Conservation (phyloP, 169 alveolate genomes). For the Plasmodium billcollinsi region DNA sequence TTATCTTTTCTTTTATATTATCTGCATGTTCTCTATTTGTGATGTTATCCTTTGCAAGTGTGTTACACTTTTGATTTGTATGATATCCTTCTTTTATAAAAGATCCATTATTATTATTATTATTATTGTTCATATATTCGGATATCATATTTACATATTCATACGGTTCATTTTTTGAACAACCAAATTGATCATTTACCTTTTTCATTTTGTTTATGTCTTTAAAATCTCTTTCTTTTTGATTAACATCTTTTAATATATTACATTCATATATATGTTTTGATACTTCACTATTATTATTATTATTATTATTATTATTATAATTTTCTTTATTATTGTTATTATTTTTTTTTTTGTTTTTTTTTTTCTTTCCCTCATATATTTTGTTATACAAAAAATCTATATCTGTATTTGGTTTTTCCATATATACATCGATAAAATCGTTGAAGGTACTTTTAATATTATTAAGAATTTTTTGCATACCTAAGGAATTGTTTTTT, state of each 20-base stretch:
- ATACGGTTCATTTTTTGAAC: too few relatives aligned
- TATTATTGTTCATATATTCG: not conserved
- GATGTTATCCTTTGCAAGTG: not conserved
- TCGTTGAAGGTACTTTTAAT: slow-evolving; percentile 54
- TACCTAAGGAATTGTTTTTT: slow-evolving; percentile 12
- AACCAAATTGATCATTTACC: too few relatives aligned
- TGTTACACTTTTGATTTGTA: not conserved
- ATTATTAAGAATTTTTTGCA: slow-evolving; percentile 29
- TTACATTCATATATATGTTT: too few relatives aligned
- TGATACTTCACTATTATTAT: too few relatives aligned
- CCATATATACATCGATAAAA: slow-evolving; percentile 34
- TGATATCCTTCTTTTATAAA: not conserved
- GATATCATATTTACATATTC: not conserved
- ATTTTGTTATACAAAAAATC: slow-evolving; percentile 10
- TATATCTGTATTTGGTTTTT: slow-evolving; percentile 6
- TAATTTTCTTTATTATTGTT: too few relatives aligned
- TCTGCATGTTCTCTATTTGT: not conserved
- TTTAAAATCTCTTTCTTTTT: too few relatives aligned
- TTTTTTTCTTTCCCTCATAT: slow-evolving; percentile 12
- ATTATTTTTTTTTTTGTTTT: too few relatives aligned
- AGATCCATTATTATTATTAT: not conserved
- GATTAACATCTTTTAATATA: too few relatives aligned
- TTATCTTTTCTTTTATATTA: not conserved
- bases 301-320: too few relatives aligned
- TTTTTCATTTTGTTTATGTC: too few relatives aligned